Base-by-base conservation (phyloP, 208 protist genomes). In the Leishmania guyanensis region DNA sequence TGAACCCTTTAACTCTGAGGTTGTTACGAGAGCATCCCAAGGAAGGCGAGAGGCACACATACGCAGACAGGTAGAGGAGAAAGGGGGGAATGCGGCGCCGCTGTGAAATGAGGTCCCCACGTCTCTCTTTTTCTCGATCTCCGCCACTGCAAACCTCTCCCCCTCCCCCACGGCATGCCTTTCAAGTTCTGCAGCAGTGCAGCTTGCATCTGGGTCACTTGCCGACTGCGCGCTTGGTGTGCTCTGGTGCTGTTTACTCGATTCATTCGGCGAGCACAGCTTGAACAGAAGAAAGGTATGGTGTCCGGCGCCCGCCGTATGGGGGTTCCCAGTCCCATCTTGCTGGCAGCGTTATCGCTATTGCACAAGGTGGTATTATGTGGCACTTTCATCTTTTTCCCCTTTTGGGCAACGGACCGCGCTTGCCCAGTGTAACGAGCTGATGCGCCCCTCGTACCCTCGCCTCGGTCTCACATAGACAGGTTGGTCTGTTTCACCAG, bases 1-100 rank as follows among this genome's bases (percentile, higher is more conserved):
- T 81, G 81, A 81, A 81, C 75, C 81, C 77, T 85, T 85, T 85
- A n/a, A 85, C 78, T 79, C 79, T 87, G 36, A 39, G 36, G 36
- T 62, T 62, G 2, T n/a, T 8, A 62, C 56, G 22, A 62, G 56
- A 29, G 6, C 56, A 62, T 26, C n/a, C 56, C 54, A 62, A 29
- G 22, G 8, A 62, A 29, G 56, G n/a, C 56, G 56, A 62, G 22
- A 3, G 56, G 22, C 56, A 62, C 56, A n/a, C 56, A 62, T 9
- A 56, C 53, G 53, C 17, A 5, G 53, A 20, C 53, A 56, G 53
- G 16, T 14, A 56, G 53, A 56, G 17, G 53, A 56, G 53, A 20
- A 56, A 20, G n/a, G n/a, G 16, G 53, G 53, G 36, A 39, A 39
- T 39, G 36, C 36, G 36, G 36, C 2, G 16, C 22, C 17, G 2